These are phyloP conservation scores for Acacia acuminata DNA, from an alignment of 306 rosid species.

Conservation along the genomic window DNA sequence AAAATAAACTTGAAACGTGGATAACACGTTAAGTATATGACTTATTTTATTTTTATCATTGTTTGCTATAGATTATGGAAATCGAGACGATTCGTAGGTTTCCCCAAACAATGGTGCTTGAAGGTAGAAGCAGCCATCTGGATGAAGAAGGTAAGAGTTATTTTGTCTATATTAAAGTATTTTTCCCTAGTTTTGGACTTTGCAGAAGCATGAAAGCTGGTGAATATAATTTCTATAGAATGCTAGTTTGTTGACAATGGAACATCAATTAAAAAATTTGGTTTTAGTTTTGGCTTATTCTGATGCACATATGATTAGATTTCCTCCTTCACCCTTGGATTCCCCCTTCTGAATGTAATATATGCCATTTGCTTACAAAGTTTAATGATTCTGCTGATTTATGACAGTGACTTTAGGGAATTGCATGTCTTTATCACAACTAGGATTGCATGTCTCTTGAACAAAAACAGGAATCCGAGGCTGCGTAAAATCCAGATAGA, in stretches of 20 bases:
- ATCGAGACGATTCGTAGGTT: too few species aligned
- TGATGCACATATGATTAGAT: neutral
- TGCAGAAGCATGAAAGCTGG: too few species aligned
- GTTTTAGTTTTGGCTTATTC: slow-evolving; percentile 19
- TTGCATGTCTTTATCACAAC: slow-evolving; percentile 74
- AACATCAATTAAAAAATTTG: neutral
- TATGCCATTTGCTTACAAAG: neutral
- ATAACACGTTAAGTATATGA: too few species aligned
- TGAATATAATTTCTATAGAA: neutral
- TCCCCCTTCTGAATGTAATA: neutral
- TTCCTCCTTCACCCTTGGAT: slow-evolving; percentile 1
- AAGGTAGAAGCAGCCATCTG: too few species aligned
- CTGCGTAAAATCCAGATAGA: slow-evolving; percentile 73
- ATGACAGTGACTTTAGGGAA: slow-evolving; percentile 54
- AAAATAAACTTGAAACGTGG: too few species aligned
- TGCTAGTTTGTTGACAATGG: neutral
- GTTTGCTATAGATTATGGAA: too few species aligned
- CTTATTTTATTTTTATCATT: too few species aligned
- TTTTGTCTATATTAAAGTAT: too few species aligned
- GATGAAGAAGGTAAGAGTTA: too few species aligned
- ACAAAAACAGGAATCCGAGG: slow-evolving; percentile 87
- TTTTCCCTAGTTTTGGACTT: too few species aligned
- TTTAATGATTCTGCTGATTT: slow-evolving; percentile 20
- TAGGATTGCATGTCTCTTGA: slow-evolving; percentile 84
- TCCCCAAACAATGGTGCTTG: too few species aligned